phyloP scores from a whole-genome alignment of 2,329 filamentous ascomycete genomes.

The Colletotrichum filicis region DNA sequence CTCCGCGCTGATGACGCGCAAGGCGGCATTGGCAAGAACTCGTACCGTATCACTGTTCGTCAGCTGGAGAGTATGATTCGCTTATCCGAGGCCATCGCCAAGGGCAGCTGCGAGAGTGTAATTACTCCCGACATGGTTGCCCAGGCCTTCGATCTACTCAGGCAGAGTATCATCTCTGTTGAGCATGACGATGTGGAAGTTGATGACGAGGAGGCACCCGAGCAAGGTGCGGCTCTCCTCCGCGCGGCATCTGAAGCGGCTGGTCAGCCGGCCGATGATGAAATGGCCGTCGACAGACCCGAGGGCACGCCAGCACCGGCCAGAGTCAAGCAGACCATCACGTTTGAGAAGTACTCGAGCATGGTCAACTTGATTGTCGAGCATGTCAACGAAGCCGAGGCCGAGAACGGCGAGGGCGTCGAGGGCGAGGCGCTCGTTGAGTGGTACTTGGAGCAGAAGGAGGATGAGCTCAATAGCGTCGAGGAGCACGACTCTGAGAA shows the following conservation, averaged over 20 bases:
- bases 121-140: conserved; percentile 86
- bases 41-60: conserved; percentile 96
- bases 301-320: conserved; percentile 50
- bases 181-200: conserved; percentile 98
- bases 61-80: conserved; percentile 97
- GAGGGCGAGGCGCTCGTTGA: conserved; percentile 83
- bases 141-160: conserved; percentile 90
- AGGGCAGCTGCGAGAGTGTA: conserved; percentile 95
- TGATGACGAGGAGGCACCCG: conserved; percentile 72
- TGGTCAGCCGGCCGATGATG: conserved; percentile 60
- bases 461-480: conserved; percentile 74
- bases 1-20: conserved; percentile 92
- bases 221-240: conserved; percentile 58
- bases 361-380: conserved; percentile 90
- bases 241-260: conserved; percentile 50
- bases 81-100: conserved; percentile 96
- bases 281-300: conserved; percentile 51
- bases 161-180: conserved; percentile 96
- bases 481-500: conserved; percentile 77
- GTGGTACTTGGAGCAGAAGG: conserved; percentile 94
- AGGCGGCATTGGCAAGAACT: conserved; percentile 92
- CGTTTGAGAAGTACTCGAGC: conserved; percentile 92
- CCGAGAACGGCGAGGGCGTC: conserved; percentile 80
- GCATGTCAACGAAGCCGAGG: conserved; percentile 85
- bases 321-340: conserved; percentile 83